A percentile compares a stretch with the other conserved stretches of the same genome.
Conservation (phyloP, 108 stramenopile species). For the Cyclostephanos invisitatus region DNA sequence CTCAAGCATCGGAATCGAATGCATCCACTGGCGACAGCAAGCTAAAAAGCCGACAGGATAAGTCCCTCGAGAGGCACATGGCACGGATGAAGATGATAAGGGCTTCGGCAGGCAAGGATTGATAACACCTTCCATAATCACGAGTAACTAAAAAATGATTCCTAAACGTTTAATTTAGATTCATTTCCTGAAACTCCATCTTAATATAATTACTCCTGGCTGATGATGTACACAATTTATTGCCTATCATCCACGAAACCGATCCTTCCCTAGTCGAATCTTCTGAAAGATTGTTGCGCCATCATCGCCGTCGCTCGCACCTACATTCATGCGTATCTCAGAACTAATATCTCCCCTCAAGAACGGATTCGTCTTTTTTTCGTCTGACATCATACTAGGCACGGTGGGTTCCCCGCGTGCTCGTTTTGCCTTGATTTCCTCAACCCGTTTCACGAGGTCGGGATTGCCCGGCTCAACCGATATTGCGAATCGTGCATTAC, state of each 20-base stretch:
- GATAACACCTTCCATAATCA: not conserved
- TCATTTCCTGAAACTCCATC: no score
- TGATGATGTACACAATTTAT: not conserved
- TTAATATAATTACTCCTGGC: no score
- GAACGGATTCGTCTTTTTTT: conserved; percentile 83
- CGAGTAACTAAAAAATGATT: not conserved
- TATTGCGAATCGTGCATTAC: conserved; percentile 79
- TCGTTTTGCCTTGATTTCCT: conserved; percentile 53
- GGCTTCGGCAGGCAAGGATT: conserved; percentile 8
- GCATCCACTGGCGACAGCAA: conserved; percentile 21
- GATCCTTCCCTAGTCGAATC: conserved; percentile 71
- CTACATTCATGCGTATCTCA: conserved; percentile 69
- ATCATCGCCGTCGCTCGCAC: conserved; percentile 50
- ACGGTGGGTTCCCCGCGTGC: conserved; percentile 73
- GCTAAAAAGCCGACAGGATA: conserved; percentile 61
- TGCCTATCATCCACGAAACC: conserved; percentile 42
- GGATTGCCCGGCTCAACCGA: conserved; percentile 78
- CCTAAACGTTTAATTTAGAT: no score
- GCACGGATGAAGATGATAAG: conserved; percentile 69
- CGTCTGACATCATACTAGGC: conserved; percentile 66
- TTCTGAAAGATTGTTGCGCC: conserved; percentile 64
- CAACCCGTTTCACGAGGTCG: conserved; percentile 54
- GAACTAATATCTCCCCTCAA: conserved; percentile 72
- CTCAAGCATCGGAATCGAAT: conserved; percentile 21
- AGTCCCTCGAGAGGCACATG: conserved; percentile 76